Evolutionary conservation across 1,284 basidiomycete species (phyloP).

Genomic region (Irpex lacteus): DNA sequence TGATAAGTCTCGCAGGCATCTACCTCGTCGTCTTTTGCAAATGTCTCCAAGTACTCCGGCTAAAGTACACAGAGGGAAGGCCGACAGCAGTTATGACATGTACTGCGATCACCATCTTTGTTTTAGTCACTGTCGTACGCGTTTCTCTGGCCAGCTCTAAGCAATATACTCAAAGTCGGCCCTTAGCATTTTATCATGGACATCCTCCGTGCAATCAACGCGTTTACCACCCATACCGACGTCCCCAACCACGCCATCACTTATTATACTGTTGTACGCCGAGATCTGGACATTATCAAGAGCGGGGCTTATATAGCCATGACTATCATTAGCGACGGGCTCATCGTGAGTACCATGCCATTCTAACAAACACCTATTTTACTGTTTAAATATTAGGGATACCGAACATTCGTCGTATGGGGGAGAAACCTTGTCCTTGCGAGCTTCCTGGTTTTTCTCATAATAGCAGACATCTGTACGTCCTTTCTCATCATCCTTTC

Average conservation of each 20-base stretch:
- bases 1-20: neutral
- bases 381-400: too few species aligned
- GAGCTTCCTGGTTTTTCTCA: slow-evolving; percentile 1
- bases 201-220: slow-evolving; percentile 7
- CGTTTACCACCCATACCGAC: slow-evolving; percentile 12
- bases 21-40: slow-evolving; percentile 11
- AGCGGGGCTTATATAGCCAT: slow-evolving; percentile 13
- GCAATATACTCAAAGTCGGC: neutral
- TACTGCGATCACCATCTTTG: slow-evolving; percentile 9
- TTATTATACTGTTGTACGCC: slow-evolving; percentile 11
- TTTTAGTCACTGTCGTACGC: slow-evolving; percentile 10
- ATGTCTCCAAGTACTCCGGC: slow-evolving; percentile 9
- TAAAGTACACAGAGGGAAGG: slow-evolving; percentile 6
- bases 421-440: slow-evolving; percentile 1
- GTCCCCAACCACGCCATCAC: slow-evolving; percentile 7
- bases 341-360: slow-evolving; percentile 7
- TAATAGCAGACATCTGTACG: slow-evolving; percentile 11
- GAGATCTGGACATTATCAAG: slow-evolving; percentile 13
- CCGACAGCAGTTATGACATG: slow-evolving; percentile 3
- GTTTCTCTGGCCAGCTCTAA: too few species aligned
- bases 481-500: neutral
- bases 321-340: slow-evolving; percentile 10
- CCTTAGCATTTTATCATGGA: slow-evolving; percentile 12
- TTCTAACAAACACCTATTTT: too few species aligned
- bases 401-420: slow-evolving; percentile 14